These are phyloP conservation scores for Phaseolus lunatus DNA, from an alignment of 306 rosid species.

Conservation along the genomic window DNA sequence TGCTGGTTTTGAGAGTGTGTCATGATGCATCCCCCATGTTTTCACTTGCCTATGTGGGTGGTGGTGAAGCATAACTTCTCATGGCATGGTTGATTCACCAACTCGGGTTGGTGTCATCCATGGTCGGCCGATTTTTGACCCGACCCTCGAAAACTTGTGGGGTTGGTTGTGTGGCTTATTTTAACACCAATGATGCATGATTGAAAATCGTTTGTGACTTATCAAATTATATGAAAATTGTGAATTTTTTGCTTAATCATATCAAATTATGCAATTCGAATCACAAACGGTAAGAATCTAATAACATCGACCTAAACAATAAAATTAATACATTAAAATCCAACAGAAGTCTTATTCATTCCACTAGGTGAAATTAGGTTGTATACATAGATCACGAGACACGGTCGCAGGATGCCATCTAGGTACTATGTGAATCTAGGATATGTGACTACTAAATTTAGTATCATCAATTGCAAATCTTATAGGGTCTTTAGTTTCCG, in stretches of 20 bases:
- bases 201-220: neutral
- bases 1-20: no score
- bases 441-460: neutral
- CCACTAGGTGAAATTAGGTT: neutral
- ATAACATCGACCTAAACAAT: neutral
- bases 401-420: neutral
- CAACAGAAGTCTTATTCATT: neutral
- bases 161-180: no score
- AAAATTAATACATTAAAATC: neutral
- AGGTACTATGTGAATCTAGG: slow-evolving; percentile 15
- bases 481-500: neutral
- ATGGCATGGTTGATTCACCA: no score
- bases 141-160: no score
- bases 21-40: no score
- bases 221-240: neutral
- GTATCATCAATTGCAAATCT: slow-evolving; percentile 15
- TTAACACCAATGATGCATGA: no score
- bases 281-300: neutral
- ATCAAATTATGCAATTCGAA: neutral
- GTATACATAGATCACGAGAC: neutral
- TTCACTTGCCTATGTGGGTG: no score
- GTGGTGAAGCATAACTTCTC: no score
- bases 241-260: neutral
- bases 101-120: no score
- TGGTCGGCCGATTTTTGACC: no score